Evolutionary conservation across 306 rosid genomes (phyloP).

Genomic region (Vicia sativa): DNA sequence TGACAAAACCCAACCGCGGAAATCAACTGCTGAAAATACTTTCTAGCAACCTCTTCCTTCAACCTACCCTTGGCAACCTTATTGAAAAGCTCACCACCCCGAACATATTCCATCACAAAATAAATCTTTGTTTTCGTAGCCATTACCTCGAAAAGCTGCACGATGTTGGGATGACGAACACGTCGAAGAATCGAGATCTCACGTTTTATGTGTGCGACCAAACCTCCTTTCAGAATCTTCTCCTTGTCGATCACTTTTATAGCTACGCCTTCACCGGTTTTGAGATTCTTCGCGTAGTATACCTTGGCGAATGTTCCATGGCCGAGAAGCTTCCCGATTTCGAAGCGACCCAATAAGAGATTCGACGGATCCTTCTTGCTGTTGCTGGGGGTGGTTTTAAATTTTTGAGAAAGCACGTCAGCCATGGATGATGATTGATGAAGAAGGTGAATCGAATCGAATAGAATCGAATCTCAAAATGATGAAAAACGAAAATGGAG

Average conservation of each 20-base stretch:
- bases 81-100: slow-evolving; percentile 94
- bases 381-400: not conserved
- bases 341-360: slow-evolving; percentile 71
- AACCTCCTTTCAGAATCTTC: slow-evolving; percentile 77
- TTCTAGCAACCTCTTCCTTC: slow-evolving; percentile 76
- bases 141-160: slow-evolving; percentile 92
- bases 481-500: not conserved
- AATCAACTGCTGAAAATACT: slow-evolving; percentile 81
- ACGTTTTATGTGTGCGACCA: slow-evolving; percentile 88
- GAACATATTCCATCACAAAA: slow-evolving; percentile 90
- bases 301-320: slow-evolving; percentile 97
- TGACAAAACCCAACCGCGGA: slow-evolving; percentile 91
- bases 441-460: not conserved
- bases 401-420: slow-evolving; percentile 32
- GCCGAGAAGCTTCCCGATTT: slow-evolving; percentile 83
- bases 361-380: slow-evolving; percentile 50
- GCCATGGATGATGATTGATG: slow-evolving; percentile 52
- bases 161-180: slow-evolving; percentile 91
- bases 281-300: slow-evolving; percentile 73
- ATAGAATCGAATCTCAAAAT: not conserved
- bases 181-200: slow-evolving; percentile 99
- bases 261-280: slow-evolving; percentile 70
- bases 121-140: slow-evolving; percentile 91
- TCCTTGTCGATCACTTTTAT: slow-evolving; percentile 95
- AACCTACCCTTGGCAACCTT: slow-evolving; percentile 90